Percentiles rank a stretch among this genome's conserved stretches.
Evolutionary conservation across 306 rosid species (phyloP).

Genomic region (Fagus sylvatica): DNA sequence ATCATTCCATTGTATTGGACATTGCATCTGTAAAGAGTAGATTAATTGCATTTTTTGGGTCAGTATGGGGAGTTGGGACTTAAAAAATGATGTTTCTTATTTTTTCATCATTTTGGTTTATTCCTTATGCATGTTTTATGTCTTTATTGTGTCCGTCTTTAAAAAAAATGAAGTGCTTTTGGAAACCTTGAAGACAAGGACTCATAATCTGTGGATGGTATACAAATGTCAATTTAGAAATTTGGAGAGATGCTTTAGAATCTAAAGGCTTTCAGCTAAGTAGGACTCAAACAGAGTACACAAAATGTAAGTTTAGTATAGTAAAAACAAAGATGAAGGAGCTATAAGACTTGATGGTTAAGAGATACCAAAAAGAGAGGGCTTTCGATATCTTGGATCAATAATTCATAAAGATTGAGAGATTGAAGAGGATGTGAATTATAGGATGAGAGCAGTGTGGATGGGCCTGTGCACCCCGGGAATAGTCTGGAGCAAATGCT

Average conservation of each 20-base stretch:
- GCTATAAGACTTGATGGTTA: no score
- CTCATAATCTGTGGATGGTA: slow-evolving; percentile 11
- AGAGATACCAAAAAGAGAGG: no score
- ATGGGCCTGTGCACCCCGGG: no score
- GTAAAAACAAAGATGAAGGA: no score
- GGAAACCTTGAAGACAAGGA: slow-evolving; percentile 18
- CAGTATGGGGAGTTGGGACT: slow-evolving; percentile 11
- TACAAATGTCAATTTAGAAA: not conserved
- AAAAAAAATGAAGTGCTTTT: slow-evolving; percentile 4
- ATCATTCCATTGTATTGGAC: not conserved
- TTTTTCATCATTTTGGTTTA: slow-evolving; percentile 16
- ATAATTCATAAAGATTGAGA: no score
- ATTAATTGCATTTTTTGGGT: slow-evolving; percentile 3
- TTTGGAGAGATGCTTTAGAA: not conserved
- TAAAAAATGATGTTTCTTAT: slow-evolving; percentile 8
- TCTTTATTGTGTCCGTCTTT: slow-evolving; percentile 1
- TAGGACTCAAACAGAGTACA: no score
- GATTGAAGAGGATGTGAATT: no score
- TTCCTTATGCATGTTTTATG: slow-evolving; percentile 2
- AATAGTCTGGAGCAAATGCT: no score
- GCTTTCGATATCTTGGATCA: no score
- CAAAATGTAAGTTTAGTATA: no score
- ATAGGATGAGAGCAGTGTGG: no score
- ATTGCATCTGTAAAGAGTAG: slow-evolving; percentile 20
- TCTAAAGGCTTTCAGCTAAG: no score